Evolutionary conservation across 768 basidiomycete species (phyloP).

Genomic region (Rhodosporidiobolus sp.): DNA sequence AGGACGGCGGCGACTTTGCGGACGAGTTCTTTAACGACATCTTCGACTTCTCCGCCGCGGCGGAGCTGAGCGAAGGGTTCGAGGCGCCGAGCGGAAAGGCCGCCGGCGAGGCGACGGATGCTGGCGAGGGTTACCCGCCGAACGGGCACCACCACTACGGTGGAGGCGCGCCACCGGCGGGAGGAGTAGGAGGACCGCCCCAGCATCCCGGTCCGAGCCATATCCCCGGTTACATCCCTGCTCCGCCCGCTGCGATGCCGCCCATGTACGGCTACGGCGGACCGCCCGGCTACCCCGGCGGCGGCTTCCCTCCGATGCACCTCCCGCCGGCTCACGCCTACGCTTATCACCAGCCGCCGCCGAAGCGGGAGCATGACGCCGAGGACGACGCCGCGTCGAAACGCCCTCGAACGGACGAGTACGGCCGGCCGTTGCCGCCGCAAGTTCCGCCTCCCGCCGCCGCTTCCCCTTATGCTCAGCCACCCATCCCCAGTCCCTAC

Average conservation of each 20-base stretch:
- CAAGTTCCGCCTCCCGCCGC: background rate
- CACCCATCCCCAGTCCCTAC: background rate
- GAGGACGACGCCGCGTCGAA: conserved; percentile 8
- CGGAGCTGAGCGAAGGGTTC: background rate
- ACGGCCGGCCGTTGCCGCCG: background rate
- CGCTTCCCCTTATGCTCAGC: background rate
- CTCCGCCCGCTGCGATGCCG: background rate
- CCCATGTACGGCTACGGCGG: background rate
- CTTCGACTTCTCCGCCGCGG: background rate
- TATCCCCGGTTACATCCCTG: background rate
- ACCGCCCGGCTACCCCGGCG: background rate
- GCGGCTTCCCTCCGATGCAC: background rate
- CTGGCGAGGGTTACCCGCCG: conserved; percentile 5
- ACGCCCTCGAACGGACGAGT: conserved; percentile 9
- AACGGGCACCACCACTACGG: background rate
- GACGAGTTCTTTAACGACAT: conserved; percentile 12
- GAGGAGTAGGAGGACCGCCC: background rate
- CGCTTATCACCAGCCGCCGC: background rate
- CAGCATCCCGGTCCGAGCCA: background rate
- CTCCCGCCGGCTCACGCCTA: background rate
- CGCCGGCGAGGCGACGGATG: conserved; percentile 11
- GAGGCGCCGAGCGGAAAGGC: too few relatives aligned
- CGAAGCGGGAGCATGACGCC: conserved; percentile 25
- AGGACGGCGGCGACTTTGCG: background rate
- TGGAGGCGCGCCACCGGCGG: background rate